Evolutionary conservation across 2,329 filamentous ascomycete species (phyloP), one percentile per base, ranked within the genome.

Genomic region (Byssochlamys sp.): DNA sequence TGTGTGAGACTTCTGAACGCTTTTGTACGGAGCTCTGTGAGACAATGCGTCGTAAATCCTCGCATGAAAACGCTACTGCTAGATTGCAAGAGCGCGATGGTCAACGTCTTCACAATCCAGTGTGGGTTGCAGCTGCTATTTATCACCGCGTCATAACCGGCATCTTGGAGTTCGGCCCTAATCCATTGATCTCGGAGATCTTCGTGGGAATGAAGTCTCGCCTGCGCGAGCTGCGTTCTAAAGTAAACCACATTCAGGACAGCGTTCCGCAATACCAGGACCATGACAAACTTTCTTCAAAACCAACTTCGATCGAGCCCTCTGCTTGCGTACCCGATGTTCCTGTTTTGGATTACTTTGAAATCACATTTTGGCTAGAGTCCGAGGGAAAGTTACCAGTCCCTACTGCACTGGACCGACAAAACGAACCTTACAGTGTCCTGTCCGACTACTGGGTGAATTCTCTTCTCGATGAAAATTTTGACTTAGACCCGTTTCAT

Each of bases 41-140:
- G 1, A 48, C 56, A 4, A 50, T 67, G 25, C 58, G 58, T 24
- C 58, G 56, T 3, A 60, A 61, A n/a, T 3, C 35, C 27, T n/a
- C 3, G 5, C 28, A 39, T 4, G 29, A 57, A 53, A 52, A 48
- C 54, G 10, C 52, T 51, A 9, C 28, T 52, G 14, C 33, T n/a
- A 7, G 33, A 31, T 14, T 28, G 33, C 39, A 45, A 24, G 45
- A 39, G 14, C 26, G 25, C 35, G 45, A 24, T 33, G 2, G 26
- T 26, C 26, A 11, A 50, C 45, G 54, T n/a, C 33, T 31, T 4
- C 19, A 61, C 4, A 57, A 61, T 28, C 58, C 61, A 12, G 29
- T 59, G 24, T 65, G 61, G 62, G 35, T 60, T n/a, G 62, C 63
- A 11, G 52, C 48, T 3, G 61, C 59, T 19, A 58, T 65, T 11